These are phyloP conservation scores for Cicer arietinum DNA, from an alignment of 306 rosid genomes.

Conservation along the genomic window DNA sequence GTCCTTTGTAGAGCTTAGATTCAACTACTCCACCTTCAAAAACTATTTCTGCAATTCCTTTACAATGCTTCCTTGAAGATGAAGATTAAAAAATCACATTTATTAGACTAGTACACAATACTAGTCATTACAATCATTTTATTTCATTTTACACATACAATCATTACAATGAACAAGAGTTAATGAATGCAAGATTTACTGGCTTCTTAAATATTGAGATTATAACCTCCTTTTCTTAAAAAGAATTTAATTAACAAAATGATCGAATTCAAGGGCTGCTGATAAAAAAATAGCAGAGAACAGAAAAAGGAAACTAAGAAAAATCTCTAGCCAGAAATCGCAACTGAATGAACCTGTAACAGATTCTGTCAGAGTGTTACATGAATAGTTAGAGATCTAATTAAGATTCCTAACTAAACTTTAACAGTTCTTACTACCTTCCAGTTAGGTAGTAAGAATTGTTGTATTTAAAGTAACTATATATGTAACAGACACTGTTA, in stretches of 20 bases:
- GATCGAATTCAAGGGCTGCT: conserved; percentile 4
- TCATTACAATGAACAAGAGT: neutral
- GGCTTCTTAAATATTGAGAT: conserved; percentile 26
- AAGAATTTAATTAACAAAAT: neutral
- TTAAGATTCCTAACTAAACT: neutral
- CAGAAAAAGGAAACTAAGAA: neutral
- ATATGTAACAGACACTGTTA: neutral
- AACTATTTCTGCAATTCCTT: conserved; percentile 66
- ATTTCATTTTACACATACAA: conserved; percentile 5
- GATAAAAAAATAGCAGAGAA: neutral
- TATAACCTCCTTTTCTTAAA: neutral
- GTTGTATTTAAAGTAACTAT: neutral
- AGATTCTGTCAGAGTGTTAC: neutral
- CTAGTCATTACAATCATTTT: neutral
- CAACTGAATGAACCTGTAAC: neutral
- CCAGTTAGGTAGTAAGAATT: neutral
- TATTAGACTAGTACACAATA: conserved; percentile 18
- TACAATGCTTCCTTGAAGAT: conserved; percentile 55
- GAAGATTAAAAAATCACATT: neutral
- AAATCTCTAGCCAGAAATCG: neutral
- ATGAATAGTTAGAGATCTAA: neutral
- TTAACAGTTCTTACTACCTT: neutral
- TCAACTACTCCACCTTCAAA: conserved; percentile 66
- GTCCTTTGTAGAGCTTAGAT: conserved; percentile 65
- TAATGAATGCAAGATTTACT: conserved; percentile 5